phyloP scores from a whole-genome alignment of 345 rosid species.

The Populus davidiana region DNA sequence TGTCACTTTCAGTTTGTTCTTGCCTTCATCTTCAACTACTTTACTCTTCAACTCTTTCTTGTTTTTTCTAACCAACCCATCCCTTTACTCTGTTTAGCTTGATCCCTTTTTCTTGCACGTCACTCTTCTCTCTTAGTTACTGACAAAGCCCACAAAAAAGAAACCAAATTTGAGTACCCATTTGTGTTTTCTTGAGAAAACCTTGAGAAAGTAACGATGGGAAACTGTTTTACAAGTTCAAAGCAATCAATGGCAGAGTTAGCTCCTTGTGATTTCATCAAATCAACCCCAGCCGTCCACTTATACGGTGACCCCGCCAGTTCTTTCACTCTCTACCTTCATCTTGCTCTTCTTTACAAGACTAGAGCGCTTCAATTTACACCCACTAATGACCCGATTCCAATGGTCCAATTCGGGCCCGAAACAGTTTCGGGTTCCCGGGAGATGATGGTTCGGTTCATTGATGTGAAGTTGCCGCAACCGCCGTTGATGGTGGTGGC shows the following conservation, averaged over 20 bases:
- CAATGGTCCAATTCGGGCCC: slow-evolving; percentile 43
- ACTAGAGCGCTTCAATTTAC: slow-evolving; percentile 38
- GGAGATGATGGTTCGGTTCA: slow-evolving; percentile 44
- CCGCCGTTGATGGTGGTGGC: slow-evolving; percentile 38
- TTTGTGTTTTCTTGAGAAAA: not conserved
- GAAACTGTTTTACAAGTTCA: slow-evolving; percentile 37
- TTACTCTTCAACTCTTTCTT: not conserved
- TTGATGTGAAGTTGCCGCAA: slow-evolving; percentile 50
- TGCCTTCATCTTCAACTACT: not conserved
- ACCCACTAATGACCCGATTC: slow-evolving; percentile 31
- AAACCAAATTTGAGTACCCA: not conserved
- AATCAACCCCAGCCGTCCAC: slow-evolving; percentile 29
- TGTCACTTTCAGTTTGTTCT: not conserved
- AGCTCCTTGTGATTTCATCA: slow-evolving; percentile 41
- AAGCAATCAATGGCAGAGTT: slow-evolving; percentile 49
- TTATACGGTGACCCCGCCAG: slow-evolving; percentile 32
- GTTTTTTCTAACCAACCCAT: not conserved
- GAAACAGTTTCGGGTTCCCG: slow-evolving; percentile 44
- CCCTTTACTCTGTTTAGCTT: not conserved
- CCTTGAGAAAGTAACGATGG: slow-evolving; percentile 33
- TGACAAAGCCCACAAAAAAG: not conserved
- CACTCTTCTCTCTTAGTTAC: slow-evolving; percentile 1
- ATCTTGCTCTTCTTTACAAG: slow-evolving; percentile 56
- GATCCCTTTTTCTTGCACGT: slow-evolving; percentile 5
- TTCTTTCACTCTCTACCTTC: slow-evolving; percentile 38